A percentile compares a stretch with the other conserved stretches of the same genome.
Evolutionary conservation across 768 basidiomycete genomes (phyloP).

Genomic region (Hypholoma fasciculare): DNA sequence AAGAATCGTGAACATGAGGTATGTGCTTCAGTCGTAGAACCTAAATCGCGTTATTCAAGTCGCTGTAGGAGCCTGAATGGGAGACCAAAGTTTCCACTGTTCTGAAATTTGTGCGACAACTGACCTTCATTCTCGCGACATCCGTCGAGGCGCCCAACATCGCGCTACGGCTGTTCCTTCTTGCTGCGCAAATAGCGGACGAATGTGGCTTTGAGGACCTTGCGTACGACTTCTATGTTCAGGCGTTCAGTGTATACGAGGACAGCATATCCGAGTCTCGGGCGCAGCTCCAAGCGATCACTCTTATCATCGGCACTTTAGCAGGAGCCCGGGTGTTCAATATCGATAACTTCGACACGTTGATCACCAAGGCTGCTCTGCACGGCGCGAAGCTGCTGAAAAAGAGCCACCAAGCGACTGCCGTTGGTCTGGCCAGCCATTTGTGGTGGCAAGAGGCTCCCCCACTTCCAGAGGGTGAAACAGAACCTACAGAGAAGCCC

Average conservation of each 20-base stretch:
- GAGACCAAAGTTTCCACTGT: slow-evolving; percentile 81
- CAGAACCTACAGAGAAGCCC: slow-evolving; percentile 30
- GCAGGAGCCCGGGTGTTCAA: slow-evolving; percentile 91
- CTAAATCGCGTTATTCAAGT: neutral
- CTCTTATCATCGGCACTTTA: slow-evolving; percentile 88
- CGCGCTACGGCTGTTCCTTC: slow-evolving; percentile 91
- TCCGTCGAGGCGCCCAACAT: slow-evolving; percentile 92
- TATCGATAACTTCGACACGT: slow-evolving; percentile 93
- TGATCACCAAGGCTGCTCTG: slow-evolving; percentile 98
- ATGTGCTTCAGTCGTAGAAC: slow-evolving; percentile 16
- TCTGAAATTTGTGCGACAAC: slow-evolving; percentile 92
- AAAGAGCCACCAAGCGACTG: slow-evolving; percentile 97
- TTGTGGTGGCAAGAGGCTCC: slow-evolving; percentile 94
- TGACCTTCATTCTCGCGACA: slow-evolving; percentile 89
- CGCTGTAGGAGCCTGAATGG: slow-evolving; percentile 80
- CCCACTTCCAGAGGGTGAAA: slow-evolving; percentile 39
- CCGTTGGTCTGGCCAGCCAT: slow-evolving; percentile 93
- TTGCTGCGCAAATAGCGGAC: slow-evolving; percentile 93
- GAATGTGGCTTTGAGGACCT: slow-evolving; percentile 96
- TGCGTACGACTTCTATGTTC: slow-evolving; percentile 96
- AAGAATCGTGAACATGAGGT: slow-evolving; percentile 79
- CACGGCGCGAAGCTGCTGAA: slow-evolving; percentile 96
- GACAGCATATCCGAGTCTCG: slow-evolving; percentile 95
- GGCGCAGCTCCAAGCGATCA: slow-evolving; percentile 96
- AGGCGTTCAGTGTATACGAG: slow-evolving; percentile 97